Evolutionary conservation across 2,329 filamentous ascomycete genomes (phyloP), one percentile per base, ranked within the genome.

Genomic region (Colletotrichum chlorophyti): DNA sequence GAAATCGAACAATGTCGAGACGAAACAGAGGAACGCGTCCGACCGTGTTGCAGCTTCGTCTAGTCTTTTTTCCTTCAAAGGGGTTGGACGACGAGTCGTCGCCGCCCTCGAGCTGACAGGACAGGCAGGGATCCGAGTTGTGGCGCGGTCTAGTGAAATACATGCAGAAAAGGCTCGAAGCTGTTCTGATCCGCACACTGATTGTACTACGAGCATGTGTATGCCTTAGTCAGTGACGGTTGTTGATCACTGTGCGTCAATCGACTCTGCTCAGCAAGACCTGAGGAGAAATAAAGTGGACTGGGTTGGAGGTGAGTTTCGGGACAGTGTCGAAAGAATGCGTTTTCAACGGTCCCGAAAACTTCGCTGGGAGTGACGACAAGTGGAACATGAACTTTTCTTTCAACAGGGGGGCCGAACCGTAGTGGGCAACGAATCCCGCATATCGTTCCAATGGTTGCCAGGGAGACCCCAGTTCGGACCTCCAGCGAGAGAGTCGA

Each of bases 11-110:
- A 10, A 50, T 43, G 43, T 43, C 57, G 38, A 60, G 57, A 60
- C 57, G 57, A 60, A 60, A 60, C 57, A 17, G 32, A 57, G 14
- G 38, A 46, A 55, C 57, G 51, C 57, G 52, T 50, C 57, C 45
- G 57, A 60, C 46, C 51, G 34, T 60, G 57, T 57, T 46, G 57
- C 57, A 57, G 42, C 43, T 60, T 60, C 57, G 52, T 57, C 57
- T 38, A 45, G 43, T 57, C 45, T 48, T 26, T 24, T 37, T 31
- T 24, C 17, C 24, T 29, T n/a, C n/a, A n/a, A n/a, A n/a, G n/a
- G 45, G 52, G 46, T 21, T 24, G 17, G 34, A 49, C n/a, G 34
- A 59, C 23, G 57, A 48, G 19, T 41, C 38, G 32, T n/a, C n/a
- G n/a, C n/a, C n/a, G n/a, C n/a, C n/a, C n/a, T n/a, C n/a, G n/a